phyloP scores from a whole-genome alignment of 345 rosid species.

The Salix brachista region DNA sequence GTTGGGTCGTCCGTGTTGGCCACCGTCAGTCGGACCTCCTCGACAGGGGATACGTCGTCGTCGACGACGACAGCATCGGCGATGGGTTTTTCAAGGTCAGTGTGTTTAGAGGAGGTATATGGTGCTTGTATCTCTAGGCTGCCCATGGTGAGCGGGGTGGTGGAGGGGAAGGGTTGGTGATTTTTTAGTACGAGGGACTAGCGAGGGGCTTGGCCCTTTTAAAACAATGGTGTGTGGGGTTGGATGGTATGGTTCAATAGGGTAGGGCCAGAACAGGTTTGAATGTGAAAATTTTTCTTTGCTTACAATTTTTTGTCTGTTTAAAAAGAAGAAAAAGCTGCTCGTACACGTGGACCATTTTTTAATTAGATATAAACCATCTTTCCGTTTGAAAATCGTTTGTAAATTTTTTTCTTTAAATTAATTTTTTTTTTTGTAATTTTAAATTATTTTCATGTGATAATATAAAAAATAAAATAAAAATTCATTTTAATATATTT shows the following conservation, averaged over 20 bases:
- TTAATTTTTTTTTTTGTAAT: too few relatives aligned
- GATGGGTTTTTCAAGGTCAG: slow-evolving; percentile 21
- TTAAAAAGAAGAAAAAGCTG: too few relatives aligned
- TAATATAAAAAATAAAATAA: too few relatives aligned
- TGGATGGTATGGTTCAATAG: not conserved
- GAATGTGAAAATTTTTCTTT: not conserved
- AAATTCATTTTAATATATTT: too few relatives aligned
- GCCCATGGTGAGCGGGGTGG: slow-evolving; percentile 18
- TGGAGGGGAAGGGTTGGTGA: not conserved
- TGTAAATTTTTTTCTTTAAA: too few relatives aligned
- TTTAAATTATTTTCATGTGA: too few relatives aligned
- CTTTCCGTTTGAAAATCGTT: too few relatives aligned
- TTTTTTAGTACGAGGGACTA: not conserved
- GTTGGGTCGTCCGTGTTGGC: slow-evolving; percentile 68
- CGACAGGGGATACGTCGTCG: slow-evolving; percentile 66
- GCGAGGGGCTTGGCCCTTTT: not conserved
- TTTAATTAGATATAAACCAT: too few relatives aligned
- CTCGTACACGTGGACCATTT: too few relatives aligned
- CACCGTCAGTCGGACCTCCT: slow-evolving; percentile 76
- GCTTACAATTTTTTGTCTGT: too few relatives aligned
- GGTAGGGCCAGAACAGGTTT: not conserved
- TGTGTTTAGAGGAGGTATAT: not conserved
- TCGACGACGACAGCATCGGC: not conserved
- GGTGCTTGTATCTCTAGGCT: slow-evolving; percentile 29
- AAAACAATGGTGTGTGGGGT: not conserved